Conservation (phyloP, 108 stramenopile genomes). For the Conticribra guillardii region DNA sequence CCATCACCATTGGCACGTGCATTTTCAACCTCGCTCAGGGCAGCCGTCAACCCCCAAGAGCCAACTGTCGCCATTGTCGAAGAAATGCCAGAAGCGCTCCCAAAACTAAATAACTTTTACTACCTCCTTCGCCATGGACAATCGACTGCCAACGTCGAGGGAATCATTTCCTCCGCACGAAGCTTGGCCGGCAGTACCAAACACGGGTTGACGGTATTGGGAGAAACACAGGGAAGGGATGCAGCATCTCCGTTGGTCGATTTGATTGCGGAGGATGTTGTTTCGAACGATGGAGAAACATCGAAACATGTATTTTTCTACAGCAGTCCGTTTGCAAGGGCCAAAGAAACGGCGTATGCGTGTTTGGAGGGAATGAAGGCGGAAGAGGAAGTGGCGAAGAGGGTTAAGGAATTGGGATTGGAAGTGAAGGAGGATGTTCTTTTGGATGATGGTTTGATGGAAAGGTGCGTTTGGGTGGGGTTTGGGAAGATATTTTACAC, state of each 20-base stretch:
- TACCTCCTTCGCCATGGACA: slow-evolving; percentile 85
- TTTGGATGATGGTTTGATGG: slow-evolving; percentile 74
- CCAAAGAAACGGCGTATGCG: slow-evolving; percentile 71
- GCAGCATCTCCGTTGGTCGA: slow-evolving; percentile 60
- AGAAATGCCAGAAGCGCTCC: slow-evolving; percentile 67
- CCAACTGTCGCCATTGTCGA: slow-evolving; percentile 31
- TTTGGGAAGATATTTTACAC: neutral
- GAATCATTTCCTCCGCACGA: slow-evolving; percentile 76
- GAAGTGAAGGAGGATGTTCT: slow-evolving; percentile 50
- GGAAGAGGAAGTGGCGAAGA: slow-evolving; percentile 36
- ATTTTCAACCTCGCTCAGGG: no score
- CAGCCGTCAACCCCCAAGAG: slow-evolving; percentile 37
- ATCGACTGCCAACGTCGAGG: slow-evolving; percentile 78
- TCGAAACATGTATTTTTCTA: slow-evolving; percentile 63
- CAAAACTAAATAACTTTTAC: slow-evolving; percentile 64
- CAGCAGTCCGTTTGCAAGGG: slow-evolving; percentile 84
- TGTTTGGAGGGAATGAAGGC: slow-evolving; percentile 55
- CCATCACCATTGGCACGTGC: no score
- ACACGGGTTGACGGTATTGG: slow-evolving; percentile 74
- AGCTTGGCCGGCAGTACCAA: slow-evolving; percentile 69
- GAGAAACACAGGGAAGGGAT: slow-evolving; percentile 70
- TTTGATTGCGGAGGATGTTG: slow-evolving; percentile 38
- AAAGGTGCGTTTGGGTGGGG: slow-evolving; percentile 39
- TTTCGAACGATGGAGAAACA: slow-evolving; percentile 7
- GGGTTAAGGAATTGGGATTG: slow-evolving; percentile 50